Conservation (phyloP, 148 eudicot genomes). For the Suaeda aralocaspica region DNA sequence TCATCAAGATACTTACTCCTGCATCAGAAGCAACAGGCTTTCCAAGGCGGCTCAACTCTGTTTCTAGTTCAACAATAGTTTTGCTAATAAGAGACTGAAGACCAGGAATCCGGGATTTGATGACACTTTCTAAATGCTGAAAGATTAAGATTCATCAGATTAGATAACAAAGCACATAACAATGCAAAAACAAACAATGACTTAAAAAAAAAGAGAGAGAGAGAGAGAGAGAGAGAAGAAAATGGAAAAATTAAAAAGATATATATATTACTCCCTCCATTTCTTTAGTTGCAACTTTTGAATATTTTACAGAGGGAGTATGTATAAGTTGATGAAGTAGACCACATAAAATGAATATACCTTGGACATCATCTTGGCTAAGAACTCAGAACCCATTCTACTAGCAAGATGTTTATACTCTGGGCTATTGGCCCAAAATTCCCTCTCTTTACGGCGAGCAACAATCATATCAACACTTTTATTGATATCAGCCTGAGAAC, state of each 20-base stretch:
- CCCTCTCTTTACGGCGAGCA: slow-evolving; percentile 85
- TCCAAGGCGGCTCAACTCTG: slow-evolving; percentile 95
- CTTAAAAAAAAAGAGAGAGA: too few species aligned
- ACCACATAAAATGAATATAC: slow-evolving; percentile 30
- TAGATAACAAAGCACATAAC: background rate
- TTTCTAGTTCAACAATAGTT: slow-evolving; percentile 81
- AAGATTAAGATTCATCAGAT: slow-evolving; percentile 20
- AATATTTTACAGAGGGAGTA: too few species aligned
- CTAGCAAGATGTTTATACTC: slow-evolving; percentile 82
- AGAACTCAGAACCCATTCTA: slow-evolving; percentile 95
- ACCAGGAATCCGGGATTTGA: slow-evolving; percentile 96
- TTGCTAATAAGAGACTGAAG: slow-evolving; percentile 94
- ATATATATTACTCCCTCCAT: too few species aligned
- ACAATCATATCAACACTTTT: slow-evolving; percentile 91
- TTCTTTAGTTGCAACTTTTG: too few species aligned
- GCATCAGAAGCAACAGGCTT: slow-evolving; percentile 93
- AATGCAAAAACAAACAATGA: background rate
- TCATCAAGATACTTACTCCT: slow-evolving; percentile 59
- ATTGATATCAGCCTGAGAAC: slow-evolving; percentile 96
- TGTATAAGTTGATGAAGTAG: background rate
- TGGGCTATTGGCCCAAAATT: slow-evolving; percentile 71
- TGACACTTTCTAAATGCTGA: slow-evolving; percentile 93
- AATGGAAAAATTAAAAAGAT: too few species aligned
- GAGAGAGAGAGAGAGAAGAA: too few species aligned
- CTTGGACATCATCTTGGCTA: slow-evolving; percentile 88